phyloP scores from a whole-genome alignment of 139 green algal species.

The Parachlorella kessleri region DNA sequence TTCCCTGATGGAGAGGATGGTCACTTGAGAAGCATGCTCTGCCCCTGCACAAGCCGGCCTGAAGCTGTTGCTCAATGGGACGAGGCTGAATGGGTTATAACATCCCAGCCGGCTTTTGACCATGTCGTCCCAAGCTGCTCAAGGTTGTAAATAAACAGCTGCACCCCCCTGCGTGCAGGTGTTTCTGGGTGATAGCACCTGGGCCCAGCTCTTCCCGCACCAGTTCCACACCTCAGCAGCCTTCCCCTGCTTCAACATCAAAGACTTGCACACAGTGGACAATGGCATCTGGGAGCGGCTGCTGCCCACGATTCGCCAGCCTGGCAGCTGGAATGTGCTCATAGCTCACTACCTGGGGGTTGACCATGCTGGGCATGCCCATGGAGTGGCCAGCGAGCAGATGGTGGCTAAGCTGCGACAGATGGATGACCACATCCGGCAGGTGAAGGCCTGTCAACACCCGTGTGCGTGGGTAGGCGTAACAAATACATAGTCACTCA shows the following conservation, averaged over 20 bases:
- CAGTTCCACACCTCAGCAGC: slow-evolving; percentile 60
- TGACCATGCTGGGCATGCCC: slow-evolving; percentile 93
- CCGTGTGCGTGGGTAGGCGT: too few species aligned
- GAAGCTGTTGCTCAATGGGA: too few species aligned
- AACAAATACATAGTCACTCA: too few species aligned
- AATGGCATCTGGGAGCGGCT: slow-evolving; percentile 79
- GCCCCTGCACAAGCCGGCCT: too few species aligned
- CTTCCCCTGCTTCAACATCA: slow-evolving; percentile 93
- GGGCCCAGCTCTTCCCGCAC: slow-evolving; percentile 80
- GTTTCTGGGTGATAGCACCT: slow-evolving; percentile 94
- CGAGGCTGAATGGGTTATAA: too few species aligned
- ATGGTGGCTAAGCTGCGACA: slow-evolving; percentile 91
- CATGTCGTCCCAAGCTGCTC: too few species aligned
- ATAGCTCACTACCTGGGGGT: slow-evolving; percentile 94
- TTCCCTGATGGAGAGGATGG: too few species aligned
- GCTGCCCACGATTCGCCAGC: slow-evolving; percentile 36
- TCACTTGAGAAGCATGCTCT: too few species aligned
- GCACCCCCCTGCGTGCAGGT: too few species aligned
- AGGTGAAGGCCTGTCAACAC: slow-evolving; percentile 40
- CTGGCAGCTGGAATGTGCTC: slow-evolving; percentile 84
- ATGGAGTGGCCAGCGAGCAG: slow-evolving; percentile 59
- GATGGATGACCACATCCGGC: slow-evolving; percentile 74
- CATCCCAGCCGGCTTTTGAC: too few species aligned
- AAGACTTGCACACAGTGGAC: slow-evolving; percentile 95
- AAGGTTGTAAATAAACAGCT: too few species aligned